Base-by-base conservation (phyloP, 805 yeast species). In the Candida tammaniensis region DNA sequence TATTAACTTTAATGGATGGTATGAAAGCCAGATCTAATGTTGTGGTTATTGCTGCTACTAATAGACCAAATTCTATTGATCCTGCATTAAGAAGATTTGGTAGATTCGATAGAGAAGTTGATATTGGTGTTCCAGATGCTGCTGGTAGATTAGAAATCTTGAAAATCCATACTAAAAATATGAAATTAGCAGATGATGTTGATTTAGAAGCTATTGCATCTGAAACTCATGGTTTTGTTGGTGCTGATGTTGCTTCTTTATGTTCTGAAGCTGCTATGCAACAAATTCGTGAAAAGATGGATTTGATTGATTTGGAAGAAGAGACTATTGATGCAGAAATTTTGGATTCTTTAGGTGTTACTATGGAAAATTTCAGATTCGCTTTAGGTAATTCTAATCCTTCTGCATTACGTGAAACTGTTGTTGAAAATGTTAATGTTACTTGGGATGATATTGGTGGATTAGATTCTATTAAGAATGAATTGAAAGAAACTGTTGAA, bases 221-320 rank as follows among this genome's bases (percentile, higher is more conserved):
- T 17, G 98, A 93, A 70, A 93, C 98, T 24, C 99, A 94, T 59
- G 99, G 99, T 72, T 93, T 89, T 57, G 99, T 93, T 40, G 99
- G 99, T 72, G 96, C 97, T 32, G 99, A 93, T 78, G 73, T 93
- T 54, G 98, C 98, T 1, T 89, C 98, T 6, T 74, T 93, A 56
- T 93, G 98, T 75, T 88, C 97, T n/a, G 99, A 94, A 70, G 98
- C 98, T 46, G 99, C 98, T 40, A 93, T 93, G 98, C 98, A 93
- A 75, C 98, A 94, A 73, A 93, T 93, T 57, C 86, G 98, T 69
- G 99, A 93, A 70, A 93, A 93, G 79, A 89, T 93, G 97, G 98
- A 93, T 56, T 73, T 93, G 47, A 93, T 94, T 51, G 98, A 91
- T 56, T 73, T 89, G 49, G 97, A 89, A 43, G 95, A 88, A 64